Evolutionary conservation across 345 rosid genomes (phyloP).

Genomic region (Citrus reticulata): DNA sequence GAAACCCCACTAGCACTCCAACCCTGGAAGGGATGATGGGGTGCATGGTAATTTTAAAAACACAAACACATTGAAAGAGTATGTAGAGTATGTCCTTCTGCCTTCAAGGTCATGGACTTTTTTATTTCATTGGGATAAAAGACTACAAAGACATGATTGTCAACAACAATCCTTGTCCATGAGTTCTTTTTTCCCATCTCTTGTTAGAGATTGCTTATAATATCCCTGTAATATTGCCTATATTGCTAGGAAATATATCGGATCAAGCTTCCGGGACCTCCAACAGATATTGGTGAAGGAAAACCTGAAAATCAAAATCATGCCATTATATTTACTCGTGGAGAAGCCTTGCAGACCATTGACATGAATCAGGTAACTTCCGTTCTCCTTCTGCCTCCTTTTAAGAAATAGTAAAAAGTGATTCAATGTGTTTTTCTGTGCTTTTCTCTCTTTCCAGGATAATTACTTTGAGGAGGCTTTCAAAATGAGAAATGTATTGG

Average conservation of each 20-base stretch:
- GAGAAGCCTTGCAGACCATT: conserved; percentile 97
- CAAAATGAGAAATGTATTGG: conserved; percentile 93
- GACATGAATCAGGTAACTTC: conserved; percentile 93
- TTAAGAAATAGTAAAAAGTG: conserved; percentile 1
- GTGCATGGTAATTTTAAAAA: not conserved
- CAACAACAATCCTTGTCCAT: not conserved
- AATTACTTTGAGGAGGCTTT: conserved; percentile 98
- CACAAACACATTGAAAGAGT: not conserved
- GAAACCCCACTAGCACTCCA: not conserved
- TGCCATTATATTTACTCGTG: conserved; percentile 97
- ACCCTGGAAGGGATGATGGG: not conserved
- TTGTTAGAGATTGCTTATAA: not conserved
- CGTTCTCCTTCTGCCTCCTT: not conserved
- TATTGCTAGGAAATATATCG: conserved; percentile 84
- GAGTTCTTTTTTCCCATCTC: not conserved
- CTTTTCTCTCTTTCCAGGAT: conserved; percentile 50
- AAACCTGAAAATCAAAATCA: conserved; percentile 99
- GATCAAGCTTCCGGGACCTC: conserved; percentile 94
- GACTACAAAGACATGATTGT: not conserved
- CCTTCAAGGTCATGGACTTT: not conserved
- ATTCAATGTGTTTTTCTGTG: conserved; percentile 7
- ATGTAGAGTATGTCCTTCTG: not conserved
- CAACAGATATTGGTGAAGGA: conserved; percentile 93
- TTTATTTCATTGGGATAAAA: not conserved
- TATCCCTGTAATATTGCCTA: conserved; percentile 1